phyloP scores from a whole-genome alignment of 2,329 filamentous ascomycete genomes.

The Cordyceps pruinosa region DNA sequence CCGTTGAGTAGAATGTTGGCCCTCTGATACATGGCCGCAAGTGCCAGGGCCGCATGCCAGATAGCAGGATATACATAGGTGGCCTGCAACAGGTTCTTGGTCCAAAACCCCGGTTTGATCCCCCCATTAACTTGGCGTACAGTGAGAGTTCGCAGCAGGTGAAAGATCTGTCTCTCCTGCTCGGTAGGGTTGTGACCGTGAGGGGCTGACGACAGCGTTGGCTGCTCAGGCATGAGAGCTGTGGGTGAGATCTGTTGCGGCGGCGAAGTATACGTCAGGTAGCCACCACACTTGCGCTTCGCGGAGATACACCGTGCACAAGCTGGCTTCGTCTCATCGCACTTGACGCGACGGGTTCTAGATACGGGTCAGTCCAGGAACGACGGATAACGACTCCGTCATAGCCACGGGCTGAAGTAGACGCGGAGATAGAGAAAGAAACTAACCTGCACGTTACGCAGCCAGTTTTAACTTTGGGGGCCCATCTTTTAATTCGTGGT shows the following conservation, averaged over 20 bases:
- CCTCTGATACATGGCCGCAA: conserved; percentile 6
- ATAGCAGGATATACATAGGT: conserved; percentile 8
- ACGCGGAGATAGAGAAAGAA: not conserved
- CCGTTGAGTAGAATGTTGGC: not conserved
- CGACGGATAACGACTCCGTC: too few species aligned
- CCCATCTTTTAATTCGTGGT: conserved; percentile 7
- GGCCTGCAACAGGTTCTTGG: conserved; percentile 1
- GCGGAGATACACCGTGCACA: conserved; percentile 1
- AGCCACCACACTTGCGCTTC: conserved; percentile 5
- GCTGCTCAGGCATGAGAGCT: not conserved
- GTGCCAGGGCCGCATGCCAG: conserved; percentile 6
- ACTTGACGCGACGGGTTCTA: conserved; percentile 5
- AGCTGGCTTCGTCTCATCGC: conserved; percentile 7
- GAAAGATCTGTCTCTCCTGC: not conserved
- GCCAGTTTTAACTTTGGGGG: conserved; percentile 6
- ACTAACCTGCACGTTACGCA: conserved; percentile 7
- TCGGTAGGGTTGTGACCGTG: not conserved
- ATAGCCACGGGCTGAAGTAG: not conserved
- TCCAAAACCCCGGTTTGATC: conserved; percentile 5
- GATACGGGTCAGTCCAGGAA: not conserved
- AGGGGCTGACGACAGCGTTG: not conserved
- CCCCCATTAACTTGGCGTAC: conserved; percentile 2
- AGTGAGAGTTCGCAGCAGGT: not conserved
- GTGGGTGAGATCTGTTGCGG: not conserved
- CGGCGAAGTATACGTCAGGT: not conserved